These are phyloP conservation scores for Metschnikowia chrysomelidarum DNA, from an alignment of 805 yeast genomes.

Conservation along the genomic window DNA sequence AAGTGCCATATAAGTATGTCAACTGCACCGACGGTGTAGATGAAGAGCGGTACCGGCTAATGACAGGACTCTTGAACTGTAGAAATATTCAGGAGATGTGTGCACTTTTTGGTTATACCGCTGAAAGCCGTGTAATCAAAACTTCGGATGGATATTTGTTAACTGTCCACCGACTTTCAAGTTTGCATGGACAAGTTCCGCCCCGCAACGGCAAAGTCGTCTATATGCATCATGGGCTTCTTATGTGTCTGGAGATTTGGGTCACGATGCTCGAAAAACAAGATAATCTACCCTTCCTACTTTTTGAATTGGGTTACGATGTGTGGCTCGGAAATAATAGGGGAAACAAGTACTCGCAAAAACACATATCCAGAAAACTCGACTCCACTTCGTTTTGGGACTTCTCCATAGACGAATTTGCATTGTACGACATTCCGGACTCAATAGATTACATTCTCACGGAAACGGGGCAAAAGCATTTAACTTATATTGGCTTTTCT, in stretches of 20 bases:
- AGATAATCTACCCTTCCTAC: constrained; percentile 62
- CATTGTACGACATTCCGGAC: constrained; percentile 85
- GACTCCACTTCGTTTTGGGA: constrained; percentile 67
- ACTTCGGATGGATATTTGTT: constrained; percentile 78
- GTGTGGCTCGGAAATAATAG: constrained; percentile 94
- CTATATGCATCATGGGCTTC: constrained; percentile 86
- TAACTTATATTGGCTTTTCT: constrained; percentile 83
- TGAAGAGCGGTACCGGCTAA: constrained; percentile 25
- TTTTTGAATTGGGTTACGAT: constrained; percentile 83
- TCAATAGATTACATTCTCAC: constrained; percentile 69
- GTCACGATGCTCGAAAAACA: constrained; percentile 41
- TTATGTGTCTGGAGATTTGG: constrained; percentile 87
- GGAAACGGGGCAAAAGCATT: constrained; percentile 36
- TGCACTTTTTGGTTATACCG: constrained; percentile 59
- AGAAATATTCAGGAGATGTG: constrained; percentile 64
- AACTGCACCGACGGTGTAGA: constrained; percentile 19
- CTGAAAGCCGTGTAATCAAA: constrained; percentile 73
- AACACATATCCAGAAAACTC: constrained; percentile 50
- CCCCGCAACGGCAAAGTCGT: constrained; percentile 47
- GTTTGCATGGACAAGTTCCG: constrained; percentile 15
- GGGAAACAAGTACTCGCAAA: constrained; percentile 89
- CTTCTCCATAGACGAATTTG: constrained; percentile 87
- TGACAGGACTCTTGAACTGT: constrained; percentile 45
- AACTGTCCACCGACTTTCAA: constrained; percentile 66
- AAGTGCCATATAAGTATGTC: constrained; percentile 24